Base-by-base conservation (phyloP, 768 basidiomycete species). In the Rhodotorula toruloides region DNA sequence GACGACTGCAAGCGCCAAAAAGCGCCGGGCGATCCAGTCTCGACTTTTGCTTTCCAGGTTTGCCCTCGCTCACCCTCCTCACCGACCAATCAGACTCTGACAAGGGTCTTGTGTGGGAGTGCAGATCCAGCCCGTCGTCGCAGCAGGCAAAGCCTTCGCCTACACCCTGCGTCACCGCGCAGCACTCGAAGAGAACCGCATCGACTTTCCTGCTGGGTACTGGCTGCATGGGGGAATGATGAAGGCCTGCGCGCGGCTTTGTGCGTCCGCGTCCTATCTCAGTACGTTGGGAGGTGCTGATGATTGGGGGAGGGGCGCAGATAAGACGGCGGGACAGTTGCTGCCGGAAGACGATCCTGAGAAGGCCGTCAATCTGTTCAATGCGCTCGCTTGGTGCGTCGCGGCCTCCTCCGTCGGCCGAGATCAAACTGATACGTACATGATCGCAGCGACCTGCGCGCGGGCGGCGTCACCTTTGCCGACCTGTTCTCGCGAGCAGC, bases 11-110 rank as follows among this genome's bases (percentile, higher is more conserved):
- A 34, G 11, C 1, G 7, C n/a, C 43, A 53, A 19, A 64, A 64
- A 36, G 63, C 50, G 47, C 49, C 50, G 7, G 4, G 22, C 29
- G 63, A 64, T 32, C 40, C 56, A 0, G 56, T 64, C 22, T 58
- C 63, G 55, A 64, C 63, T 3, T 64, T 58, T n/a, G 37, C 63
- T 25, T 64, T 64, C 56, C 63, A 64, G 55, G 62, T 50, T 12
- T 21, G 47, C 29, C 19, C 29, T 21, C 36, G 2, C 40, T 36
- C 29, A n/a, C 16, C 31, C 4, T 19, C 3, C 13, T 48, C 2
- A 2, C 34, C n/a, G n/a, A 22, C 16, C 11, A 12, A 1, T 3
- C 36, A 10, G 25, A 17, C 29, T 9, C 29, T 49, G 3, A 49
- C 53, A 12, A 12, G 13, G 2, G 10, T 3, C 9, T 27, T 27